Evolutionary conservation across 2,329 filamentous ascomycete genomes (phyloP), one percentile per base, ranked within the genome.

Genomic region (Stylonectria norvegica): DNA sequence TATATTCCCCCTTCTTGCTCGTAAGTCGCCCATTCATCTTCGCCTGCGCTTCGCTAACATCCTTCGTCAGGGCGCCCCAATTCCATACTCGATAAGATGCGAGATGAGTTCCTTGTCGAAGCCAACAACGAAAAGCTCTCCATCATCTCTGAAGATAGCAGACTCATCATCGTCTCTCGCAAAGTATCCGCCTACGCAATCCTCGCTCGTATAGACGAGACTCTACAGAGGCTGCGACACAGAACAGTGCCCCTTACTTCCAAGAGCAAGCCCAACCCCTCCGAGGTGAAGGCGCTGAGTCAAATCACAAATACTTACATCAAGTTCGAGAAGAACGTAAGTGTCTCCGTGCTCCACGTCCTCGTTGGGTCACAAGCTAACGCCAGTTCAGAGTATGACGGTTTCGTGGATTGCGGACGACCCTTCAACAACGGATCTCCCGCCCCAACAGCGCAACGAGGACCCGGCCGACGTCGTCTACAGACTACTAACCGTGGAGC

Each of bases 1-100:
- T 1, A 64, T 70, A 36, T 75, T 76, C 44, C 48, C 57, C 20
- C 64, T 76, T 4, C 57, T 79, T 17, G 60, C 66, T 32, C 58
- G 74, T 76, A 62, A 46, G 69, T 66, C 6, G 5, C n/a, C n/a
- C n/a, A n/a, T n/a, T n/a, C n/a, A 22, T 19, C 12, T 15, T n/a
- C 28, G 34, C 17, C 14, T 12, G 2, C 11, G 42, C 23, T 5
- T 10, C n/a, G 30, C 30, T 47, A 34, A 33, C 32, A 52, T 34
- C 37, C 35, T 33, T 36, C 2, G 30, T n/a, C 22, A 44, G 53
- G 43, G 5, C 42, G 45, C 10, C 41, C 48, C 6, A 49, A 38
- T 4, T 36, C 47, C 4, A 37, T 64, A 11, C 45, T 66, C 15
- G 42, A 55, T 43, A 55, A 48, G n/a, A 39, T 60, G n/a, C 53